Base-by-base conservation (phyloP, 345 rosid genomes). In the Noccaea bulbosa region DNA sequence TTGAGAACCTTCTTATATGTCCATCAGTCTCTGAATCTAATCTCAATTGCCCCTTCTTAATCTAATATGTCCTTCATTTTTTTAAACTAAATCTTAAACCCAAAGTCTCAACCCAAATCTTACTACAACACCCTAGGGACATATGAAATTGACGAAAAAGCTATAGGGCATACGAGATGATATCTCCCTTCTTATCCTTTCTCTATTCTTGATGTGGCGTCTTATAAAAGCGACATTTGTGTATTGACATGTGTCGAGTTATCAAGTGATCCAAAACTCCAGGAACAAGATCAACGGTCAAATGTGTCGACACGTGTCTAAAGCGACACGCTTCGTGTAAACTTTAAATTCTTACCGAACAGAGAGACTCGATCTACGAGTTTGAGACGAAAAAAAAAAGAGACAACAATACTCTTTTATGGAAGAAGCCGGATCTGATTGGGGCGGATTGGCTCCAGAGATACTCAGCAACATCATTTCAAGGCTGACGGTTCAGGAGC, bases 381-480 rank as follows among this genome's bases (percentile, higher is more conserved):
- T 46, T 17, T 2, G 47, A 67, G 55, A 60, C 64, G 55, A 37
- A 8, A 4, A 1, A 16, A 16, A 46, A 54, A 24, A 30, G 10
- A 17, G n/a, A n/a, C n/a, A 17, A 27, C 47, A 50, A 35, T 49
- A 55, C 8, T 7, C 15, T 30, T 30, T 46, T 2, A 75, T 53
- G 74, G 69, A 62, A 5, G 78, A 45, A 53, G 38, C 11, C 27
- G 37, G 65, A 58, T 20, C 79, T 68, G 87, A 85, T 63, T 93
- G 97, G 98, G 85, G 88, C 37, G 92, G 86, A 47, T 49, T 91
- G 61, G 83, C 97, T 56, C 82, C 76, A 30, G 96, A 86, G 79
- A 87, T 89, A 79, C 81, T 90, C 44, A 55, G 77, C 71, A 86
- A 82, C 85, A 80, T 90, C 84, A 70, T 93, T 73, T 83, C 94